Conservation (phyloP, 768 basidiomycete species). For the Panaeolus papilionaceus region DNA sequence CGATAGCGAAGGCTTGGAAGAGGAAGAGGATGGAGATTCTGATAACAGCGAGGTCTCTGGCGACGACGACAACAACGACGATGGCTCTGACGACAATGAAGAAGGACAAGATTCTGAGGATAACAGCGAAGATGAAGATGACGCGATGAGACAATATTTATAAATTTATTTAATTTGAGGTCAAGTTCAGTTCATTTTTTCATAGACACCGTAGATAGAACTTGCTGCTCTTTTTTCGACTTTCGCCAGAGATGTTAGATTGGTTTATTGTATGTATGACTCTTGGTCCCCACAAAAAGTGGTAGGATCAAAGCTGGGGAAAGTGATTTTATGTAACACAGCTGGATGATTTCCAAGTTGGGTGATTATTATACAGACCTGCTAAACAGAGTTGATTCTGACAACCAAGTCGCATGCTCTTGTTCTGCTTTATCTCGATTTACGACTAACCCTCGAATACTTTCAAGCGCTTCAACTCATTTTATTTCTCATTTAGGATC, state of each 20-base stretch:
- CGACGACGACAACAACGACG: slow-evolving; percentile 11
- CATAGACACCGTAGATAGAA: neutral
- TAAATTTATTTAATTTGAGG: neutral
- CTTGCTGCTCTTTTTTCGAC: neutral
- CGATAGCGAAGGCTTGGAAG: neutral
- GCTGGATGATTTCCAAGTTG: slow-evolving; percentile 3
- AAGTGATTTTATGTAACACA: slow-evolving; percentile 9
- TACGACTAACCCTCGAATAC: neutral
- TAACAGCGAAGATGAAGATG: neutral
- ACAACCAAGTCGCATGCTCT: slow-evolving; percentile 7
- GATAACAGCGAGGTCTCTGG: neutral
- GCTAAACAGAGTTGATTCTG: slow-evolving; percentile 2
- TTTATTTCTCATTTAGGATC: neutral
- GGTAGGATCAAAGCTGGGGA: slow-evolving; percentile 5
- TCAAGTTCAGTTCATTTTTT: neutral
- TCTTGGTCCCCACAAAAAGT: neutral
- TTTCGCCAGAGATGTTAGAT: neutral
- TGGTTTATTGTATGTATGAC: neutral
- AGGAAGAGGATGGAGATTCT: slow-evolving; percentile 7
- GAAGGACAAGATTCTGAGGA: neutral
- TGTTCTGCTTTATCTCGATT: slow-evolving; percentile 9
- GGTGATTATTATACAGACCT: neutral
- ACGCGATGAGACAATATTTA: neutral
- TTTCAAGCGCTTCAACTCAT: neutral
- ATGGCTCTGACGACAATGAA: neutral